Percentiles rank a stretch among this genome's conserved stretches.
Conservation (phyloP, 257 asterid species). For the Nicotiana sylvestris region DNA sequence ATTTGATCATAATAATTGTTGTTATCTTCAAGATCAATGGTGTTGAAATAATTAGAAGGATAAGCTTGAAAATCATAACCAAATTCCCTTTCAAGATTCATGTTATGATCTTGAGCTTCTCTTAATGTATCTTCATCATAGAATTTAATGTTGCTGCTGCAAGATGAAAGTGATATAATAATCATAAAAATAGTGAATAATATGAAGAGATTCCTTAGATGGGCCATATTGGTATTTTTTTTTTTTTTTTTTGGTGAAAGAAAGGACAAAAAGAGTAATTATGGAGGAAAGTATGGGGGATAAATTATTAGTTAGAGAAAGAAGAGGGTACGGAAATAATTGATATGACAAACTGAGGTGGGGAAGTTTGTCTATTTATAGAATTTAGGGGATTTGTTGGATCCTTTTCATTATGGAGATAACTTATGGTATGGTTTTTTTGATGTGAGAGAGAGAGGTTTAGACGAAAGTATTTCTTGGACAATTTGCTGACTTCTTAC, state of each 20-base stretch:
- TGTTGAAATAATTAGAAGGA: conserved; percentile 27
- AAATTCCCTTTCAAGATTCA: conserved; percentile 20
- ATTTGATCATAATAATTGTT: background rate
- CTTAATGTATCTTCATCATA: background rate
- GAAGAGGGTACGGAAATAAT: background rate
- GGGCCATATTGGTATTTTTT: background rate
- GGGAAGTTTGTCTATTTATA: background rate
- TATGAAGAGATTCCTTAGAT: background rate
- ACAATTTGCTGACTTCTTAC: conserved; percentile 11
- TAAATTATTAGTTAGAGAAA: background rate
- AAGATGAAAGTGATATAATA: conserved; percentile 4
- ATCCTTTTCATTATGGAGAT: background rate
- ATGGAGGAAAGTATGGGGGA: conserved; percentile 9
- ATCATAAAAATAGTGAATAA: background rate
- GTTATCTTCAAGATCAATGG: conserved; percentile 12
- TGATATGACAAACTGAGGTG: conserved; percentile 2
- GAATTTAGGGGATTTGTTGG: background rate
- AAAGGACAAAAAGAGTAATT: background rate
- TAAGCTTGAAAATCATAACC: conserved; percentile 37
- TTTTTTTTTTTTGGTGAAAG: background rate
- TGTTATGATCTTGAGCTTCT: background rate
- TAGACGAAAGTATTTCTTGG: conserved; percentile 7
- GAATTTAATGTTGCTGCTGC: background rate
- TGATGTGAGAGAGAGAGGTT: background rate
- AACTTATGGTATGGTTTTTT: background rate